phyloP scores from a whole-genome alignment of 257 asterid genomes.

The Phtheirospermum japonicum region DNA sequence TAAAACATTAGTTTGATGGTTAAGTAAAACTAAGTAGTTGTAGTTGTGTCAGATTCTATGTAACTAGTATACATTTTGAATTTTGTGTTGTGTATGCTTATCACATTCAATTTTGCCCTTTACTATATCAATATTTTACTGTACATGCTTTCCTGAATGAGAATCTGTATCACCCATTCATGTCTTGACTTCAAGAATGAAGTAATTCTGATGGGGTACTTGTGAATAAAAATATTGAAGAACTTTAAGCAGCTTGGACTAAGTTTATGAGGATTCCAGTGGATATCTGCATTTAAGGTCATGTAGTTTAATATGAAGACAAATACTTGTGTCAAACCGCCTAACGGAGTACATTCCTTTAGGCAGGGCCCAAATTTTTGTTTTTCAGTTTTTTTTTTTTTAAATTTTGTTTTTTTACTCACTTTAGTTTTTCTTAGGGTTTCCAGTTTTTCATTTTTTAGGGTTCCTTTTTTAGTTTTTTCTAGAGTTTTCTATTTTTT shows the following conservation, averaged over 20 bases:
- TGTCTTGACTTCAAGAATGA: not conserved
- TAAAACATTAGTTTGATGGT: not conserved
- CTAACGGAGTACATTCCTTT: too few species aligned
- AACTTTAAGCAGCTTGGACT: constrained; percentile 11
- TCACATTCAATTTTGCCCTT: not conserved
- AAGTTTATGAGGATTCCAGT: not conserved
- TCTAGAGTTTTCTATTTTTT: too few species aligned
- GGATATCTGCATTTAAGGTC: not conserved
- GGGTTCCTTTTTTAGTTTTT: too few species aligned
- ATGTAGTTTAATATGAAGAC: not conserved
- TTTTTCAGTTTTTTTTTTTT: too few species aligned
- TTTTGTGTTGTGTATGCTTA: not conserved
- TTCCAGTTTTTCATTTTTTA: too few species aligned
- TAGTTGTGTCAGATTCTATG: too few species aligned
- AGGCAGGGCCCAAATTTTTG: too few species aligned
- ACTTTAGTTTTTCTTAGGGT: too few species aligned
- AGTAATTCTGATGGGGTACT: constrained; percentile 2
- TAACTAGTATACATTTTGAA: not conserved
- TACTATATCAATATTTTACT: not conserved
- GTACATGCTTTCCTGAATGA: not conserved
- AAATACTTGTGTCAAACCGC: too few species aligned
- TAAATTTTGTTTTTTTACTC: too few species aligned
- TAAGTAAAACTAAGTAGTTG: not conserved
- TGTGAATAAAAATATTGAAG: not conserved
- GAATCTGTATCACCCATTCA: not conserved